These are phyloP conservation scores for Wallacemonas rigidus DNA, from an alignment of 208 protist species.

Conservation along the genomic window DNA sequence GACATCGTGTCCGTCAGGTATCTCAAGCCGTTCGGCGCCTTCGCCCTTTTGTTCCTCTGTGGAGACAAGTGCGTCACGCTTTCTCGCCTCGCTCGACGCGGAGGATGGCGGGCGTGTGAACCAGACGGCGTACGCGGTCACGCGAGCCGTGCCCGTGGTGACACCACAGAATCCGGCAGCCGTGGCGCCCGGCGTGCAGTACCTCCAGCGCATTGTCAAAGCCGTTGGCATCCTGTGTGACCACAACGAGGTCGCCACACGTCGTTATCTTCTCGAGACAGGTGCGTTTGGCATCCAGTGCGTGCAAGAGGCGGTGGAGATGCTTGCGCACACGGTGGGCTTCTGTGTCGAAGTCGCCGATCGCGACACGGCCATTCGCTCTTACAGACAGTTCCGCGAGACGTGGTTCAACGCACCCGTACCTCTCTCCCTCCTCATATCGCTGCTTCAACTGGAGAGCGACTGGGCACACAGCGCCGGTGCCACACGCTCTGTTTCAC, in stretches of 20 bases:
- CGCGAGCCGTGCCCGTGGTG: background rate
- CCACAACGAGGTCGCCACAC: background rate
- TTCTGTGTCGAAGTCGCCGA: constrained; percentile 24
- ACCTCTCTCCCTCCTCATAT: background rate
- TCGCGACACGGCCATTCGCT: constrained; percentile 23
- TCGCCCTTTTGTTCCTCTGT: background rate
- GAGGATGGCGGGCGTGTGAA: background rate
- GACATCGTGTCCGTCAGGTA: too few species aligned
- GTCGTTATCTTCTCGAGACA: background rate
- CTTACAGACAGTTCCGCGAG: constrained; percentile 26
- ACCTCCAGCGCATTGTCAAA: constrained; percentile 9
- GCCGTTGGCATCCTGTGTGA: background rate
- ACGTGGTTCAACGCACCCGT: constrained; percentile 4
- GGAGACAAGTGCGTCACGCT: background rate
- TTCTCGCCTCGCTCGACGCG: background rate
- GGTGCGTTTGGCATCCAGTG: background rate
- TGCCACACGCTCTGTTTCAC: background rate
- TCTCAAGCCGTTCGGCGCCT: too few species aligned
- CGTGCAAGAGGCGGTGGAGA: constrained; percentile 1
- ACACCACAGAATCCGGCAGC: background rate
- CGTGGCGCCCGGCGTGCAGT: background rate
- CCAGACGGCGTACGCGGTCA: too few species aligned
- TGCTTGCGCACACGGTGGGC: constrained; percentile 18
- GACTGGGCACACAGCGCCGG: background rate
- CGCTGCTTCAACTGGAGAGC: constrained; percentile 3